A percentile compares a stretch with the other conserved stretches of the same genome.
These are phyloP conservation scores for Eimeria acervulina DNA, from an alignment of 169 alveolate species.

Conservation along the genomic window DNA sequence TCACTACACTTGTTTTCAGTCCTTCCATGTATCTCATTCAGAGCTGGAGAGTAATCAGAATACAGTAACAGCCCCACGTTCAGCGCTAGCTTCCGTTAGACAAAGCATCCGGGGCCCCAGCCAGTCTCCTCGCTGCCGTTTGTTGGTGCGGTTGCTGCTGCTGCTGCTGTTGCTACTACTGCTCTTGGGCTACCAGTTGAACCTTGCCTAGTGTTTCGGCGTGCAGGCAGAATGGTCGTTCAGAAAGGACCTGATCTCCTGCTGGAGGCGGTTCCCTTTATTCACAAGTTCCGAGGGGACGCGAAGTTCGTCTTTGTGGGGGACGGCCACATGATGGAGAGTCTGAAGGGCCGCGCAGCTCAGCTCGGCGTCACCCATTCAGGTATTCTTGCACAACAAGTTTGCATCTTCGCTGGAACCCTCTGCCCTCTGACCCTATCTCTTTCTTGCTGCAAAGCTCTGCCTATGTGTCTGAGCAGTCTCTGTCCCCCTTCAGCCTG, in stretches of 20 bases:
- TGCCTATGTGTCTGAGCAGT: background rate
- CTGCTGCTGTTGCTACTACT: background rate
- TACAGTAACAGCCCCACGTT: background rate
- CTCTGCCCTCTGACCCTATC: background rate
- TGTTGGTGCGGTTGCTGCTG: background rate
- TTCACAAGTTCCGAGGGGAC: slow-evolving; percentile 86
- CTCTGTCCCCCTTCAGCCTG: background rate
- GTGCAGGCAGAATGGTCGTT: slow-evolving; percentile 88
- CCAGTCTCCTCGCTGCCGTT: background rate
- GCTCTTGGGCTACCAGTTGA: background rate
- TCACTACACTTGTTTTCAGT: background rate
- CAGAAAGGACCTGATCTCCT: slow-evolving; percentile 91
- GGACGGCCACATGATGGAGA: slow-evolving; percentile 90
- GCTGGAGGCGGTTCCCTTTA: slow-evolving; percentile 87
- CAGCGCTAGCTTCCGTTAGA: background rate
- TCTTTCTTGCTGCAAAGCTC: background rate
- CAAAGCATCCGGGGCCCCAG: background rate
- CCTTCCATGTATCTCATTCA: background rate
- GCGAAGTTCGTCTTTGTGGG: slow-evolving; percentile 91
- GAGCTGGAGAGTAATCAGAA: background rate
- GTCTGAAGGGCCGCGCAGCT: slow-evolving; percentile 87
- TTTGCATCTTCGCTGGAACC: background rate
- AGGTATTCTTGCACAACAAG: background rate
- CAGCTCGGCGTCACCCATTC: slow-evolving; percentile 86
- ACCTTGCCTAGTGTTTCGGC: background rate